Evolutionary conservation across 148 eudicot species (phyloP).

Genomic region (Rhododendron vialii): DNA sequence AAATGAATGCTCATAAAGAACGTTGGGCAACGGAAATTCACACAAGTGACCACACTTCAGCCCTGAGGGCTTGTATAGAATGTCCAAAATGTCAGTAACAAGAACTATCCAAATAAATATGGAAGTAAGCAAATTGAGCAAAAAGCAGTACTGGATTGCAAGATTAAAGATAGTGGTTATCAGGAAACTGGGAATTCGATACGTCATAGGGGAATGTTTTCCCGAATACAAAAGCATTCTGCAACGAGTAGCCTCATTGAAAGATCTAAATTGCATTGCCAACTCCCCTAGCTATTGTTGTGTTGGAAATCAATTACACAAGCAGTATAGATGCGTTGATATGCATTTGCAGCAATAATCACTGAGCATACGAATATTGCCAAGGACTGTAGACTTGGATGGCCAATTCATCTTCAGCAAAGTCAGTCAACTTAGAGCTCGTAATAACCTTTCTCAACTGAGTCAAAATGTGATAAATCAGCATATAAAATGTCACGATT

Average conservation of each 20-base stretch:
- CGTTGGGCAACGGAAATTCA: not conserved
- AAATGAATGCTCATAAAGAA: conserved; percentile 7
- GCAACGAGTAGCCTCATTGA: not conserved
- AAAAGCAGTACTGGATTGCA: not conserved
- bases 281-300: not conserved
- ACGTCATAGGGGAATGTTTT: not conserved
- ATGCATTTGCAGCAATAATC: not conserved
- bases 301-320: not conserved
- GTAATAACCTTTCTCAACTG: not conserved
- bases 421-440: not conserved
- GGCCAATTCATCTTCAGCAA: not conserved
- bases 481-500: not conserved
- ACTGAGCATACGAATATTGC: not conserved
- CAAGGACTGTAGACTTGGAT: not conserved
- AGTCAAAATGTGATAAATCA: not conserved
- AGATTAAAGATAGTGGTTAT: not conserved
- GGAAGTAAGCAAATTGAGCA: not conserved
- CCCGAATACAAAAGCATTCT: not conserved
- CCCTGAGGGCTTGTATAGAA: not conserved
- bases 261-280: not conserved
- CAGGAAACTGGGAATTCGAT: not conserved
- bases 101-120: not conserved
- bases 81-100: not conserved
- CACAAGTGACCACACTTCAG: not conserved
- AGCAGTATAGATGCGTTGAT: not conserved